Evolutionary conservation across 208 protist genomes (phyloP).

Genomic region (Leishmania aethiopica): DNA sequence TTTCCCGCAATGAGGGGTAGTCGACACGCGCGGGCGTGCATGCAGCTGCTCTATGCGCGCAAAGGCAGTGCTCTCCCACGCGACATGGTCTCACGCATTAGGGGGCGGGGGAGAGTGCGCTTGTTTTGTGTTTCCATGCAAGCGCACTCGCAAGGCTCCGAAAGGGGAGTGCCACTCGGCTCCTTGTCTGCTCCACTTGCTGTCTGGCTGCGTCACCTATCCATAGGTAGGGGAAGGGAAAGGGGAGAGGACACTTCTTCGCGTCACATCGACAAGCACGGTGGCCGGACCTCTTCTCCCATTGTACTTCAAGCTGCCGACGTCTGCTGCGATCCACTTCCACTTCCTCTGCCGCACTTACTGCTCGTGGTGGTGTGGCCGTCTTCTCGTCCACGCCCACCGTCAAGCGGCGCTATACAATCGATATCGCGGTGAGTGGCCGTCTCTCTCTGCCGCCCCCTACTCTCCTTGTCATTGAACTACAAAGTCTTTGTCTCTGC

Average conservation of each 20-base stretch:
- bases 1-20: no score
- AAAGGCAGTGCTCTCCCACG: background rate
- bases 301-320: background rate
- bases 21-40: background rate
- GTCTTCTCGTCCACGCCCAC: background rate
- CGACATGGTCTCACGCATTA: background rate
- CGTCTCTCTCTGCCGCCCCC: background rate
- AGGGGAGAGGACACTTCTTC: background rate
- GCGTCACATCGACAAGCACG: background rate
- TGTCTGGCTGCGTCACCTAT: background rate
- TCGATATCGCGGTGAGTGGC: background rate
- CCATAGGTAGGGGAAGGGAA: background rate
- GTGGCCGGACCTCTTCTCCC: background rate
- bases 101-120: background rate
- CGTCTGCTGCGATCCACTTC: background rate
- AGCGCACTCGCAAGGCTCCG: background rate
- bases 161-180: background rate
- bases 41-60: background rate
- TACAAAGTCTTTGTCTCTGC: background rate
- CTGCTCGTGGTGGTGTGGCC: background rate
- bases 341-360: background rate
- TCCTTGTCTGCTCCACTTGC: background rate
- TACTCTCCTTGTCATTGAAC: background rate
- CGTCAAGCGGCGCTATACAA: background rate
- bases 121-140: background rate